Evolutionary conservation across 2,329 filamentous ascomycete species (phyloP).

Genomic region (Beauveria australis): DNA sequence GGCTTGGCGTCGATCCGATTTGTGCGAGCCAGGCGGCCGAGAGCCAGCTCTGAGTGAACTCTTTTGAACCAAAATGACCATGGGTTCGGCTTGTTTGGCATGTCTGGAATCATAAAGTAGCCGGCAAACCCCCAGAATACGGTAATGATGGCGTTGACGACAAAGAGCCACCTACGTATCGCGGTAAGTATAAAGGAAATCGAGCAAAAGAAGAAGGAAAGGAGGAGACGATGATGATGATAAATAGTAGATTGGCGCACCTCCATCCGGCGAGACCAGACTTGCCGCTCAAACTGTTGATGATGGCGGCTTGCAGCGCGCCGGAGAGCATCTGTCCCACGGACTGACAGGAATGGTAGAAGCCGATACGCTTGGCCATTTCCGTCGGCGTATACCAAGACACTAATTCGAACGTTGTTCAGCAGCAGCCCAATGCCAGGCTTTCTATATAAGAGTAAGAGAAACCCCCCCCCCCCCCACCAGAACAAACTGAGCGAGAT

Average conservation of each 20-base stretch:
- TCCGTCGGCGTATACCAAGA: slow-evolving; percentile 33
- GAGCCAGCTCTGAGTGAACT: slow-evolving; percentile 20
- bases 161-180: slow-evolving; percentile 30
- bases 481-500: neutral
- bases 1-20: slow-evolving; percentile 16
- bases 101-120: slow-evolving; percentile 27
- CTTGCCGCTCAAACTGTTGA: slow-evolving; percentile 28
- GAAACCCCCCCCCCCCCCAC: no score
- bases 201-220: slow-evolving; percentile 13
- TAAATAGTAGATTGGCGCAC: slow-evolving; percentile 14
- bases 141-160: slow-evolving; percentile 33
- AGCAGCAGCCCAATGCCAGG: neutral
- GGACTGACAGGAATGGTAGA: slow-evolving; percentile 33
- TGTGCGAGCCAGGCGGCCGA: slow-evolving; percentile 20
- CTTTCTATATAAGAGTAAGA: no score
- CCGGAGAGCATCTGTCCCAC: slow-evolving; percentile 35
- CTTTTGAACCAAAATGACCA: slow-evolving; percentile 23
- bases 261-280: slow-evolving; percentile 33
- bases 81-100: slow-evolving; percentile 21
- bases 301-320: slow-evolving; percentile 34
- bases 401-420: slow-evolving; percentile 14
- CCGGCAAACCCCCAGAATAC: slow-evolving; percentile 25
- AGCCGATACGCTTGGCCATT: slow-evolving; percentile 31
- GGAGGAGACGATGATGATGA: neutral
- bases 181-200: neutral